Base-by-base conservation (phyloP, 2,329 filamentous ascomycete genomes). In the Venturia carpophila region DNA sequence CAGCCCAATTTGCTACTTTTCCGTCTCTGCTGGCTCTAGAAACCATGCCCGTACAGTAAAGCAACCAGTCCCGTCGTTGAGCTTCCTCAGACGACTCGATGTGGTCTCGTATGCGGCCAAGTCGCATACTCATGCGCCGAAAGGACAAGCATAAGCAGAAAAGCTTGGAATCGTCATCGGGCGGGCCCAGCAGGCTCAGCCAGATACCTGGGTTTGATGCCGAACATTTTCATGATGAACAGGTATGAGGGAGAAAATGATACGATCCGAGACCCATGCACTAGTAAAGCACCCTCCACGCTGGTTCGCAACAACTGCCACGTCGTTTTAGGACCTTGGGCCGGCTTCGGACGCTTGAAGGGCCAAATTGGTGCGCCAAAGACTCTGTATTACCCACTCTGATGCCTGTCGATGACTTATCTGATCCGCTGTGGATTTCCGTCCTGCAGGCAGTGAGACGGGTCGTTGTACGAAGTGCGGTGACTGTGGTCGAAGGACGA, bases 381-480 rank as follows among this genome's bases (percentile, higher is more conserved):
- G 5, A 19, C 52, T n/a, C 4, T 37, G 17, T 58, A 58, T 13
- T 58, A 58, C 30, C 52, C 52, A 58, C 52, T 37, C 19, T 37
- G 52, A 58, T 58, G 30, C 52, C 52, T 58, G 52, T 37, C 52
- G 6, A 37, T 10, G 52, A 56, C 11, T 55, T 58, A 58, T 58
- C 30, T 58, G 52, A 58, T 58, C 52, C 52, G 52, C 52, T 58
- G 52, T 58, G 52, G 52, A n/a, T 21, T n/a, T 24, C 30, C 27
- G 27, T n/a, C 49, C 19, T 56, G 49, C 49, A 56, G 15, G 24
- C 5, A 56, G 49, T 34, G 30, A 37, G 49, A 56, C 49, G 17
- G 19, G 52, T 6, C 24, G 5, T 17, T 10, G 11, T 52, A 21
- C 3, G 21, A 52, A 52, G 47, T 21, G 47, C 15, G 7, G n/a